Conservation (phyloP, 345 rosid species). For the Microthlaspi erraticum region DNA sequence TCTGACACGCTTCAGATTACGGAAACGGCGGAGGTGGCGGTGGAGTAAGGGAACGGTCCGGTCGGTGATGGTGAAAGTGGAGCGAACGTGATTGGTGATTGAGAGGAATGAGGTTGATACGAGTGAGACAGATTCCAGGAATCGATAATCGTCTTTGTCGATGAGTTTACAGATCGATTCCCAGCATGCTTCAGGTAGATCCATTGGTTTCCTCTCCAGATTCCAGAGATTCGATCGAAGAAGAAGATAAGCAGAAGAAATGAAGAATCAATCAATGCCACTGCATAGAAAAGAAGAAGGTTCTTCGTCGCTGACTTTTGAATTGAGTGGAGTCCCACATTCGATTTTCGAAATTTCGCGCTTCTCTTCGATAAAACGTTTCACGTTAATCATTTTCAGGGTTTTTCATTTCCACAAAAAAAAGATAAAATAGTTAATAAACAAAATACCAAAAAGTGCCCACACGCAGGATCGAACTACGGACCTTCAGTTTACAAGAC, state of each 20-base stretch:
- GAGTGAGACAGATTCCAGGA: constrained; percentile 61
- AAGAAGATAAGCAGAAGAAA: constrained; percentile 2
- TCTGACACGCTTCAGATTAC: constrained; percentile 49
- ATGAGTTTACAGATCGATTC: constrained; percentile 57
- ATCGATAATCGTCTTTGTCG: constrained; percentile 47
- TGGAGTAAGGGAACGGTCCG: constrained; percentile 48
- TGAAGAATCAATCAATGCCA: too few species aligned
- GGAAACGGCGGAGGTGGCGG: constrained; percentile 58
- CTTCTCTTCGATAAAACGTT: too few species aligned
- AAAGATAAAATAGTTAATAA: too few species aligned
- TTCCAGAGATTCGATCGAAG: background rate
- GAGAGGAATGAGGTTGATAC: constrained; percentile 61
- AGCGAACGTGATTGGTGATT: constrained; percentile 62
- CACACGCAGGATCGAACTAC: constrained; percentile 84
- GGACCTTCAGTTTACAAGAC: constrained; percentile 89
- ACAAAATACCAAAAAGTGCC: constrained; percentile 63
- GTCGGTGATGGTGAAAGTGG: constrained; percentile 51
- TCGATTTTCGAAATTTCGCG: too few species aligned
- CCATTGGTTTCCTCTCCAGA: constrained; percentile 29
- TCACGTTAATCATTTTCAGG: too few species aligned
- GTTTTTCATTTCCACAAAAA: too few species aligned
- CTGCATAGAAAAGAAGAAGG: too few species aligned
- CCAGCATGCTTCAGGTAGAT: constrained; percentile 79
- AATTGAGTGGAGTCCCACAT: too few species aligned
- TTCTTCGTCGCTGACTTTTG: too few species aligned